These are phyloP conservation scores for Millerozyma miso DNA, from an alignment of 805 yeast species.

Conservation along the genomic window DNA sequence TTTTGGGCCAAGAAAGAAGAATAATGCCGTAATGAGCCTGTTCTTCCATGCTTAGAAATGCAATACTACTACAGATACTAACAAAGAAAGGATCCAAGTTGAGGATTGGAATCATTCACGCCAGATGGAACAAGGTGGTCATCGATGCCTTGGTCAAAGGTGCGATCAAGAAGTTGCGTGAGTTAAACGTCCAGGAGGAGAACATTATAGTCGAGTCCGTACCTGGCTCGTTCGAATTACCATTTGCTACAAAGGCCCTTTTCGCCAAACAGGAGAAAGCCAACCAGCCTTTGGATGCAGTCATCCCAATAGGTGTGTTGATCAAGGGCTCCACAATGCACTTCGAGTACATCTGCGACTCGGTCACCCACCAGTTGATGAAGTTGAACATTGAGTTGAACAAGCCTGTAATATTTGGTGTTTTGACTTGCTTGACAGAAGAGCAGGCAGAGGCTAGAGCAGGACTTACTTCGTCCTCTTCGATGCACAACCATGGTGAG, in stretches of 20 bases:
- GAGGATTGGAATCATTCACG: constrained; percentile 84
- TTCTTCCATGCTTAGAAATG: no score
- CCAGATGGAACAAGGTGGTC: constrained; percentile 86
- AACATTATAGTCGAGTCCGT: constrained; percentile 81
- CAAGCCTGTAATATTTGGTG: constrained; percentile 88
- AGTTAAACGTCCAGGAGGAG: constrained; percentile 67
- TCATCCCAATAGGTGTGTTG: constrained; percentile 89
- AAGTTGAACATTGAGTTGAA: constrained; percentile 62
- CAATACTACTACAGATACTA: constrained; percentile 6
- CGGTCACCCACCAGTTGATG: constrained; percentile 85
- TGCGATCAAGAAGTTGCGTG: constrained; percentile 54
- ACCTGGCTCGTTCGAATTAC: constrained; percentile 94
- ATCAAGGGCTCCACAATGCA: constrained; percentile 98
- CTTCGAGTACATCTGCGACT: constrained; percentile 93
- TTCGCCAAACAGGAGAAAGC: constrained; percentile 39
- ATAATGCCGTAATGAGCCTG: no score
- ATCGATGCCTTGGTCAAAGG: constrained; percentile 80
- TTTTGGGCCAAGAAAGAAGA: no score
- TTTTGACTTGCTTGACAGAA: constrained; percentile 88
- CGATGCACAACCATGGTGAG: constrained; percentile 92
- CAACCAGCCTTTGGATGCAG: constrained; percentile 65
- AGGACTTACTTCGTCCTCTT: constrained; percentile 69
- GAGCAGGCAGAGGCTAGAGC: constrained; percentile 93
- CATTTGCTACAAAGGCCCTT: constrained; percentile 66
- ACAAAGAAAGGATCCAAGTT: constrained; percentile 44